Evolutionary conservation across 352 stramenopile genomes (phyloP).

Genomic region (Globisporangium alternatum): DNA sequence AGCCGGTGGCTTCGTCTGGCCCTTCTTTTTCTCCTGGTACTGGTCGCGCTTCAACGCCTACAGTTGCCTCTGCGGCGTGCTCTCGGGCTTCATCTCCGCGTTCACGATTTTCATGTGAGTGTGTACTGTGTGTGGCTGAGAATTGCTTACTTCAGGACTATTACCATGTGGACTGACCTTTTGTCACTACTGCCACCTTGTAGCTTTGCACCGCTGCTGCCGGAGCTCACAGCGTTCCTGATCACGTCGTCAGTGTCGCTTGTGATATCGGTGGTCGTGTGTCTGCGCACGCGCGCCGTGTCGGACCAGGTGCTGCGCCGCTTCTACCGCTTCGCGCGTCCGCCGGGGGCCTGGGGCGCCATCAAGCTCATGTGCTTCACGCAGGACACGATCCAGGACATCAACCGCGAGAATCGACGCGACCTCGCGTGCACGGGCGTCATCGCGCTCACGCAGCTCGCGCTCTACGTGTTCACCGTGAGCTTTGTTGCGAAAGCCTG

Average conservation of each 20-base stretch:
- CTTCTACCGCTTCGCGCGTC: conserved; percentile 71
- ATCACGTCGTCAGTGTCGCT: conserved; percentile 62
- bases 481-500: conserved; percentile 62
- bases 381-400: conserved; percentile 39
- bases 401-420: conserved; percentile 57
- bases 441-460: conserved; percentile 57
- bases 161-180: neutral
- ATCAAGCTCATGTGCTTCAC: conserved; percentile 71
- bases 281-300: conserved; percentile 36
- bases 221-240: conserved; percentile 50
- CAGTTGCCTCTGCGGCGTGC: conserved; percentile 53
- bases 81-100: conserved; percentile 50
- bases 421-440: conserved; percentile 63
- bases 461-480: conserved; percentile 65
- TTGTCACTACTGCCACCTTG: neutral
- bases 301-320: conserved; percentile 49
- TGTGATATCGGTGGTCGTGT: conserved; percentile 37
- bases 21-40: conserved; percentile 82
- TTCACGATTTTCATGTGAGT: conserved; percentile 69
- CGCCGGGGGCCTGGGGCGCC: conserved; percentile 47
- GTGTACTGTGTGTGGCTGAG: no score
- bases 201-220: conserved; percentile 49
- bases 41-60: conserved; percentile 74
- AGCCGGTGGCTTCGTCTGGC: conserved; percentile 62
- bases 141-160: neutral